A percentile compares a stretch with the other conserved stretches of the same genome.
phyloP scores from a whole-genome alignment of 768 basidiomycete genomes.

The Tephrocybe sp. region DNA sequence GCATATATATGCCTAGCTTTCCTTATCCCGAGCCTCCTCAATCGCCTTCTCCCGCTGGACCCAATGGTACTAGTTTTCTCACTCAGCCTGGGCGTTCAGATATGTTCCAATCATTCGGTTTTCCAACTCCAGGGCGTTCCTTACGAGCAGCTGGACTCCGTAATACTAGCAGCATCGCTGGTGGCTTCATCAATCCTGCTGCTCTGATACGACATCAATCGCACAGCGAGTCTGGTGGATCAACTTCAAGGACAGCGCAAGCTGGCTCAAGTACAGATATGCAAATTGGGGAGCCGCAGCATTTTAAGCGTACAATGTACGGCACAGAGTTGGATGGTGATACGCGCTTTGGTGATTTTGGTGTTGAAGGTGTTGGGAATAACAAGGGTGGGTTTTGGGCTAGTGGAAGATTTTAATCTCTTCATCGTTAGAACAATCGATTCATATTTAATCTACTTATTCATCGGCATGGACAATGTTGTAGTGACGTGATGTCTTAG shows the following conservation, averaged over 20 bases:
- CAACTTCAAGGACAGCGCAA: conserved; percentile 39
- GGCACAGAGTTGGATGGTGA: conserved; percentile 81
- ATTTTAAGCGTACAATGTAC: conserved; percentile 73
- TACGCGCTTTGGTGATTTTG: conserved; percentile 84
- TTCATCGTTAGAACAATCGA: too few relatives aligned
- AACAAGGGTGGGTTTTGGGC: conserved; percentile 54
- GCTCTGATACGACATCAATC: conserved; percentile 30
- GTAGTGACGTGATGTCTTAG: too few relatives aligned
- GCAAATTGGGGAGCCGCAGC: conserved; percentile 29
- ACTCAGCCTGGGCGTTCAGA: conserved; percentile 37
- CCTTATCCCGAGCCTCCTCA: conserved; percentile 56
- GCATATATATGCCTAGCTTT: conserved; percentile 41
- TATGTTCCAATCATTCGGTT: conserved; percentile 44
- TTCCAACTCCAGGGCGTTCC: conserved; percentile 38
- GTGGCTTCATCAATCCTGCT: conserved; percentile 39
- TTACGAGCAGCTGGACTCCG: conserved; percentile 34
- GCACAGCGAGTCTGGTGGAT: conserved; percentile 25
- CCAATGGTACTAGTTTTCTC: conserved; percentile 20
- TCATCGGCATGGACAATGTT: too few relatives aligned
- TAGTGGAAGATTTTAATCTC: conserved; percentile 38
- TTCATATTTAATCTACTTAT: too few relatives aligned
- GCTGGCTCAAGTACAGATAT: conserved; percentile 23
- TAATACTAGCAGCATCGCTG: conserved; percentile 22
- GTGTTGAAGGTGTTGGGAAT: conserved; percentile 72
- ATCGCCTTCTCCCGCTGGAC: conserved; percentile 51